Evolutionary conservation across 495 filamentous ascomycete genomes (phyloP).

Genomic region (Astrothelium macrocarpum): DNA sequence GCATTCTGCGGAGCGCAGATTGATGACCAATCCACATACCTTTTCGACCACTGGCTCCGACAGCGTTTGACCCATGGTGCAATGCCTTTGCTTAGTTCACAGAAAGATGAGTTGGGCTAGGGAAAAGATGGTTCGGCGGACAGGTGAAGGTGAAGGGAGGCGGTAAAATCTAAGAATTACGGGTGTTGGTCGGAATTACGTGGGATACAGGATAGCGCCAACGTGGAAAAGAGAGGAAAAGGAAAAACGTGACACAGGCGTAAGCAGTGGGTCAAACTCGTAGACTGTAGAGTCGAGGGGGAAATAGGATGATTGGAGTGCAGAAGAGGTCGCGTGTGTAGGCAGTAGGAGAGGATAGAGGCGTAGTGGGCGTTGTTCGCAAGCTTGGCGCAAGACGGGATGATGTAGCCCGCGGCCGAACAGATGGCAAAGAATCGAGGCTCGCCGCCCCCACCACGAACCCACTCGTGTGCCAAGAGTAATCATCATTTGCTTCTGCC

Average conservation of each 20-base stretch:
- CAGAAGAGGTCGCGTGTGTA: slow-evolving; percentile 9
- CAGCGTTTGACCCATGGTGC: slow-evolving; percentile 90
- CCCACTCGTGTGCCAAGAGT: no score
- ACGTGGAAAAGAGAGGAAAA: background rate
- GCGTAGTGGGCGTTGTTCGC: background rate
- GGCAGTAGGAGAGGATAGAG: background rate
- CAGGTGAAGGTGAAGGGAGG: background rate
- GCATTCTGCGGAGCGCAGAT: background rate
- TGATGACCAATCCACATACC: slow-evolving; percentile 48
- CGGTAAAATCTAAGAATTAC: background rate
- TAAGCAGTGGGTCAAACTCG: background rate
- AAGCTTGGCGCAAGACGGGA: background rate
- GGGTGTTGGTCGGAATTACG: background rate
- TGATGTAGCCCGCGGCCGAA: slow-evolving; percentile 4
- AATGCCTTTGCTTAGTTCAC: background rate
- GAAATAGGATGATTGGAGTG: background rate
- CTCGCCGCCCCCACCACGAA: background rate
- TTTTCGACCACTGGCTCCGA: slow-evolving; percentile 98
- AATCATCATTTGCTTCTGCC: no score
- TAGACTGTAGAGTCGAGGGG: background rate
- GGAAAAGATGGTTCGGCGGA: background rate
- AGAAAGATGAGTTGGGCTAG: background rate
- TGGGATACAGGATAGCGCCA: slow-evolving; percentile 1
- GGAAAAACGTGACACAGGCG: background rate
- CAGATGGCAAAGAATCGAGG: background rate